These are phyloP conservation scores for Blastomyces silverae DNA, from an alignment of 2,329 filamentous ascomycete genomes.

Conservation along the genomic window DNA sequence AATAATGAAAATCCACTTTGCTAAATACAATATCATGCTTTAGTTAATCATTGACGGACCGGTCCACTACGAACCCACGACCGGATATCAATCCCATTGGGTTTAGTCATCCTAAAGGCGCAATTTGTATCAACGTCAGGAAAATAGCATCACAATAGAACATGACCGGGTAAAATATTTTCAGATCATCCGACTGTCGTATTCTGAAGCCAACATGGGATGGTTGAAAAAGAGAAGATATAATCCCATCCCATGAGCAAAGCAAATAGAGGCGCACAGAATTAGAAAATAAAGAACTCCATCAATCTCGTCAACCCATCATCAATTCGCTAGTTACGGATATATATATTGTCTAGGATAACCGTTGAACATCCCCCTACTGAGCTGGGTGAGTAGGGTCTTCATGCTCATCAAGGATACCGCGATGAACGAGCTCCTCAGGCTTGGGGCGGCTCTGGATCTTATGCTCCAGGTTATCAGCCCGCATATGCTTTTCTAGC, in stretches of 20 bases:
- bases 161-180: not conserved
- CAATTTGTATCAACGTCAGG: not conserved
- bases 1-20: not conserved
- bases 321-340: not conserved
- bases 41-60: not conserved
- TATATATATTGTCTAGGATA: not conserved
- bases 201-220: not conserved
- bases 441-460: constrained; percentile 69
- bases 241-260: not conserved
- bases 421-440: constrained; percentile 68
- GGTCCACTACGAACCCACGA: not conserved
- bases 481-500: constrained; percentile 81
- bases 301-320: constrained; percentile 2
- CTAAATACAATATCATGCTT: not conserved
- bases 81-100: not conserved
- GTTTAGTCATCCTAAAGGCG: not conserved
- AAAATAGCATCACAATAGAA: not conserved
- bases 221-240: not conserved
- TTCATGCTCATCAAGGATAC: constrained; percentile 65
- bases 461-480: constrained; percentile 79
- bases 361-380: not conserved
- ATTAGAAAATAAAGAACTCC: not conserved
- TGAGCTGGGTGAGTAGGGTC: constrained; percentile 33
- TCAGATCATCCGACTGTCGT: not conserved
- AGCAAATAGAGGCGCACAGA: not conserved